Conservation (phyloP, 805 yeast species). For the Candida argentea region DNA sequence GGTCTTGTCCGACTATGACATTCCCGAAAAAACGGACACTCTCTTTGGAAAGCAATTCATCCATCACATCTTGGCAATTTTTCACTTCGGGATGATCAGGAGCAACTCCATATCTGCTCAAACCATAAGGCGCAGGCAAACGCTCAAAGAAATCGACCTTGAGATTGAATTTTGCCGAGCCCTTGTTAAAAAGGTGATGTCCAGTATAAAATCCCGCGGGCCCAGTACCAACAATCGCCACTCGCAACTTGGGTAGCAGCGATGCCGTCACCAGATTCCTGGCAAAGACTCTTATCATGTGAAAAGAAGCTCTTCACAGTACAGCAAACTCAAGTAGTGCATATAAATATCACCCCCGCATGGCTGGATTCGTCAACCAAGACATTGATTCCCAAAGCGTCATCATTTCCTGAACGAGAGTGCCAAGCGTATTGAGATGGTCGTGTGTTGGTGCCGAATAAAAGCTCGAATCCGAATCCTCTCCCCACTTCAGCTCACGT, state of each 20-base stretch:
- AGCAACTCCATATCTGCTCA: conserved; percentile 93
- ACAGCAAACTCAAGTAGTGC: neutral
- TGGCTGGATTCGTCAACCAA: too few species aligned
- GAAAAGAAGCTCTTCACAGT: neutral
- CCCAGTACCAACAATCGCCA: conserved; percentile 89
- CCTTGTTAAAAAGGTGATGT: conserved; percentile 50
- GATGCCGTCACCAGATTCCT: neutral
- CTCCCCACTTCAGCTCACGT: too few species aligned
- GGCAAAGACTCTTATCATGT: neutral
- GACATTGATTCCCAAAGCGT: too few species aligned
- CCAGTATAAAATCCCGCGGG: conserved; percentile 96
- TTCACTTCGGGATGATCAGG: conserved; percentile 99
- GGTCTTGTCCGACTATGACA: conserved; percentile 53
- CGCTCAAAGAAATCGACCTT: conserved; percentile 71
- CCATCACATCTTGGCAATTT: conserved; percentile 67
- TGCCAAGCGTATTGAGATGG: too few species aligned
- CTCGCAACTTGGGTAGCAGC: conserved; percentile 5
- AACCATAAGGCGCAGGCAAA: conserved; percentile 84
- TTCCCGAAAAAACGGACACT: conserved; percentile 55
- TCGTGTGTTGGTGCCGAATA: too few species aligned
- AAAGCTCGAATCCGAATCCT: too few species aligned
- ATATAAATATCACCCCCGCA: too few species aligned
- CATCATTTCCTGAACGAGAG: too few species aligned
- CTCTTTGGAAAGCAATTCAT: conserved; percentile 30
- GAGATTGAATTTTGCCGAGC: conserved; percentile 14